phyloP scores from a whole-genome alignment of 2,329 filamentous ascomycete genomes.

The Pseudogymnoascus sp. region DNA sequence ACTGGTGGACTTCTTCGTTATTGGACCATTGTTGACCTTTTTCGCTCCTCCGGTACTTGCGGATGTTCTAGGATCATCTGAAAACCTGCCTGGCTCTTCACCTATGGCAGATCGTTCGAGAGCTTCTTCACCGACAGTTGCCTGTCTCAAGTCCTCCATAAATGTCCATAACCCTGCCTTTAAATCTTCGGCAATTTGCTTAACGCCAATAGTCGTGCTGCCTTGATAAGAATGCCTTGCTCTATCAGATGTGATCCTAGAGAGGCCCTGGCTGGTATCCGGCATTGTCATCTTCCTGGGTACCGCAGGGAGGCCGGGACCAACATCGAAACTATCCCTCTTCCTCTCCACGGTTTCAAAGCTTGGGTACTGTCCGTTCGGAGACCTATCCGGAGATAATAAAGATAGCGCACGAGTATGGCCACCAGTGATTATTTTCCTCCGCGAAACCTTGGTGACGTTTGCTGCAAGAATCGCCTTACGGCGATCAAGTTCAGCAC shows the following conservation, averaged over 20 bases:
- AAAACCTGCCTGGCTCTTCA: neutral
- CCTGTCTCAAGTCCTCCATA: conserved; percentile 88
- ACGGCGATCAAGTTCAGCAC: conserved; percentile 61
- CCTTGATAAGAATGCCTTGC: conserved; percentile 27
- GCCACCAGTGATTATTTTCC: conserved; percentile 60
- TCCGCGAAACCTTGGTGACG: conserved; percentile 36
- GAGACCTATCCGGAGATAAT: conserved; percentile 50
- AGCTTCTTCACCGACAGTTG: conserved; percentile 89
- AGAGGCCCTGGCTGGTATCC: conserved; percentile 24
- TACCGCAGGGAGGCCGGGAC: conserved; percentile 5
- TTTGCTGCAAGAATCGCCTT: conserved; percentile 53
- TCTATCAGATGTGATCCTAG: conserved; percentile 19
- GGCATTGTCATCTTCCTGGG: conserved; percentile 23
- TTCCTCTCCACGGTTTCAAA: neutral
- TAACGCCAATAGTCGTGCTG: conserved; percentile 24
- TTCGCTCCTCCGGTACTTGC: neutral
- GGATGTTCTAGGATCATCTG: neutral
- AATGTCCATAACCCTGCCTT: conserved; percentile 88
- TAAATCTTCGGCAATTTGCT: conserved; percentile 56
- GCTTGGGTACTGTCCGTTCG: conserved; percentile 13
- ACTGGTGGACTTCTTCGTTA: neutral
- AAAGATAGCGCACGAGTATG: conserved; percentile 65
- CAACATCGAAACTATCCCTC: neutral
- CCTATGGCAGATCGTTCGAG: conserved; percentile 41
- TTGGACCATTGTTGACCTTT: neutral